Base-by-base conservation (phyloP, 306 rosid species). In the Cucumis sativus region DNA sequence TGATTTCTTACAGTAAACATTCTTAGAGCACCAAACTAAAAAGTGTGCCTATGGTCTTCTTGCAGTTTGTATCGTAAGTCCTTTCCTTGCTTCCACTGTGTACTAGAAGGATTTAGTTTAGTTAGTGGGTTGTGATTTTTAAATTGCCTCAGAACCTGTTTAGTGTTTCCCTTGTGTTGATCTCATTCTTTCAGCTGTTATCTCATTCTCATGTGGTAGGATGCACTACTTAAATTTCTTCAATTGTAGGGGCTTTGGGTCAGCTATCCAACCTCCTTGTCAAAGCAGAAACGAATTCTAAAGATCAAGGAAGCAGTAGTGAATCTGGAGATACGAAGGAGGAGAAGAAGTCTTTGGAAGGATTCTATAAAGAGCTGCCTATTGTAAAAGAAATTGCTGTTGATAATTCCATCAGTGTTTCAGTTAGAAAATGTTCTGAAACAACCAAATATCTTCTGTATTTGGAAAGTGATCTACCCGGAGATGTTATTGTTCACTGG, bases 401-500 rank as follows among this genome's bases (percentile, higher is more conserved):
- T 72, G 79, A 78, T 61, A 88, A 88, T 79, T 81, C 87, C 10
- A 80, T 87, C 69, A 82, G 78, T 82, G 94, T 92, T 79, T 87
- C 92, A 41, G 82, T 87, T 55, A 86, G 60, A 69, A 91, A 92
- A 81, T 82, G 86, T 80, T 77, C 87, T n/a, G 91, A 89, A 84
- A 86, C 98, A 69, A 78, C 83, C 65, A 86, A 89, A 64, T 87
- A 84, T 86, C 74, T 87, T 76, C 37, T 96, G 69, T 78, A 61
- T 78, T 28, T 96, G 78, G 96, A 96, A 86, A 91, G 94, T 2
- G 96, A 96, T 86, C 79, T 92, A 70, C 89, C 87, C 56, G 96
- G 95, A 69, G 84, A 86, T 81, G 79, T 84, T 79, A 77, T 87
- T 70, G 88, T 96, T 80, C 99, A 96, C 69, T 96, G 99, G 99